Conservation (phyloP, 2,329 filamentous ascomycete genomes). For the Ambrosiella xylebori region DNA sequence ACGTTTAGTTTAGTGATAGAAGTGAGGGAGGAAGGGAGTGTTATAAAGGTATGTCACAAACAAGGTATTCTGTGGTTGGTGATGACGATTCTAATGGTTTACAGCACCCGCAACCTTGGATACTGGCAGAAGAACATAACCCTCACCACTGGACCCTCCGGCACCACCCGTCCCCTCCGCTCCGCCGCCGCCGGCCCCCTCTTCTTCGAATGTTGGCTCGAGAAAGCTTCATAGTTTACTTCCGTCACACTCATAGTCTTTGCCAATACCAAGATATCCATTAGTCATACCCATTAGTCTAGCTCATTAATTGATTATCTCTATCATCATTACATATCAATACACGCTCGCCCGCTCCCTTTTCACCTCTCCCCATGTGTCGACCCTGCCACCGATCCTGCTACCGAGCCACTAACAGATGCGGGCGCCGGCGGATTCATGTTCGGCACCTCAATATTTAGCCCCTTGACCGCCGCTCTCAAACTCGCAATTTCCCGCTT, state of each 20-base stretch:
- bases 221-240: constrained; percentile 31
- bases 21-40: constrained; percentile 44
- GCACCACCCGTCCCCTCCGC: constrained; percentile 25
- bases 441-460: constrained; percentile 9
- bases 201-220: constrained; percentile 49
- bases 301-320: not conserved
- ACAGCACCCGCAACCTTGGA: constrained; percentile 43
- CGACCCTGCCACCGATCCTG: not conserved
- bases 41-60: constrained; percentile 8
- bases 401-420: not conserved
- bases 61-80: not conserved
- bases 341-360: constrained; percentile 2
- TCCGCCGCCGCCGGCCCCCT: constrained; percentile 40
- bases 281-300: not conserved
- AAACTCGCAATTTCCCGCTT: constrained; percentile 67
- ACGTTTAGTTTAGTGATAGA: constrained; percentile 66
- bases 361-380: not conserved
- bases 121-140: constrained; percentile 34
- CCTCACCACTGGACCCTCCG: constrained; percentile 17
- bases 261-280: not conserved
- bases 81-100: not conserved
- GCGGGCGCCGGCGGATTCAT: not conserved
- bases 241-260: not conserved
- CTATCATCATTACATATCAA: constrained; percentile 12
- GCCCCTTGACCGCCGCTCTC: constrained; percentile 28